These are phyloP conservation scores for Mrakia hoshinonis DNA, from an alignment of 768 basidiomycete species.

Conservation along the genomic window DNA sequence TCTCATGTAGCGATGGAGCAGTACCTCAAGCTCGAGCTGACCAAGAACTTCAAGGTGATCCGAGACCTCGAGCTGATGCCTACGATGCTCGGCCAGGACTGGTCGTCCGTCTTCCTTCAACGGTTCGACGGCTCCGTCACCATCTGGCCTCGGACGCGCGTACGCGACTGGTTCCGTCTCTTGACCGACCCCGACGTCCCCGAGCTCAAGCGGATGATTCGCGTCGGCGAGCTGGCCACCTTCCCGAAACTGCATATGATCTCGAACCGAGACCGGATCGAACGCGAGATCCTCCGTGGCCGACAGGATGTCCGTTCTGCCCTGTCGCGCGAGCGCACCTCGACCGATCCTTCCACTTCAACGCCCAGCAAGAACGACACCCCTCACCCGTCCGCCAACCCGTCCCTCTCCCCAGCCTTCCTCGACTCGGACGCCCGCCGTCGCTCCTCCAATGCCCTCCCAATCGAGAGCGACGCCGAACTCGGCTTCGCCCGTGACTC, in stretches of 20 bases:
- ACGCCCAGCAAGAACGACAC: neutral
- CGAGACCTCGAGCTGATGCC: slow-evolving; percentile 92
- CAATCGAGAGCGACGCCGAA: slow-evolving; percentile 24
- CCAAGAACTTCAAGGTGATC: slow-evolving; percentile 96
- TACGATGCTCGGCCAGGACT: slow-evolving; percentile 81
- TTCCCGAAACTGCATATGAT: slow-evolving; percentile 27
- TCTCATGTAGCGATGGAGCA: slow-evolving; percentile 59
- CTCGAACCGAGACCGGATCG: slow-evolving; percentile 27
- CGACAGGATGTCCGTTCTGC: slow-evolving; percentile 23
- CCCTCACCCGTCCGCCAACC: neutral
- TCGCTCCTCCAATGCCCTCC: neutral
- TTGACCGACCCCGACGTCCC: slow-evolving; percentile 71
- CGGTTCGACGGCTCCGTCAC: slow-evolving; percentile 40
- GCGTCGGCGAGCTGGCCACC: slow-evolving; percentile 57
- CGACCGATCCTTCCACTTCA: neutral
- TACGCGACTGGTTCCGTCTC: slow-evolving; percentile 71
- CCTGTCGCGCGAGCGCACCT: neutral
- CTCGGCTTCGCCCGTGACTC: neutral
- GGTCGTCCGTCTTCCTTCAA: slow-evolving; percentile 93
- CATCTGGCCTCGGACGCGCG: slow-evolving; percentile 43
- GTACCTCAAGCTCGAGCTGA: slow-evolving; percentile 87
- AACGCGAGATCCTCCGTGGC: slow-evolving; percentile 26
- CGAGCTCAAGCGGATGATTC: slow-evolving; percentile 78
- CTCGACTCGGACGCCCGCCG: neutral
- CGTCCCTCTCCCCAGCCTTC: neutral